Evolutionary conservation across 73 alveolate genomes (phyloP).

Genomic region (Tetrahymena elliotti): DNA sequence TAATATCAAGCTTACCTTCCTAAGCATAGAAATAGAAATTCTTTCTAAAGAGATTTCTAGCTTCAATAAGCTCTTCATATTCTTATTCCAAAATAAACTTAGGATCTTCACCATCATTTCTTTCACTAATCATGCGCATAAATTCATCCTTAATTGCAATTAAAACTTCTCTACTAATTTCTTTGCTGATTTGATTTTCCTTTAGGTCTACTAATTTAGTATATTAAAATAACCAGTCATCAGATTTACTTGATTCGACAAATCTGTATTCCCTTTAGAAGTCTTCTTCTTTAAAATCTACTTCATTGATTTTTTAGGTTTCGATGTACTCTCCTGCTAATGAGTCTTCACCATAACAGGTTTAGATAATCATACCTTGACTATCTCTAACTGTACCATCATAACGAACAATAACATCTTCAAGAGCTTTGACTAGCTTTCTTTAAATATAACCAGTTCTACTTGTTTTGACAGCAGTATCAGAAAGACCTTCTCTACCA

Average conservation of each 20-base stretch:
- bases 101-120: not conserved
- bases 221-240: not conserved
- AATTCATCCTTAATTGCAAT: constrained; percentile 32
- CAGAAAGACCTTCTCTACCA: constrained; percentile 99
- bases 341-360: constrained; percentile 32
- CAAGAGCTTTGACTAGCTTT: constrained; percentile 97
- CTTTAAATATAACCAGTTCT: constrained; percentile 99
- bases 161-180: not conserved
- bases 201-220: not conserved
- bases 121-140: not conserved
- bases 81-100: not conserved
- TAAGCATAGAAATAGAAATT: not conserved
- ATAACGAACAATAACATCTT: constrained; percentile 93
- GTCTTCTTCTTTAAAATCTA: constrained; percentile 6
- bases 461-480: constrained; percentile 98
- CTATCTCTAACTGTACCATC: constrained; percentile 35
- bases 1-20: not conserved
- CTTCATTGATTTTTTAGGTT: constrained; percentile 18
- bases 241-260: not conserved
- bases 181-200: not conserved
- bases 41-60: not conserved
- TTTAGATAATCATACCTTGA: constrained; percentile 17
- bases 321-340: constrained; percentile 37
- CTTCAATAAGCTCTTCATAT: not conserved
- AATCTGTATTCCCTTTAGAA: constrained; percentile 13